phyloP scores from a whole-genome alignment of 1,284 basidiomycete species.

The Coniophora puteana region DNA sequence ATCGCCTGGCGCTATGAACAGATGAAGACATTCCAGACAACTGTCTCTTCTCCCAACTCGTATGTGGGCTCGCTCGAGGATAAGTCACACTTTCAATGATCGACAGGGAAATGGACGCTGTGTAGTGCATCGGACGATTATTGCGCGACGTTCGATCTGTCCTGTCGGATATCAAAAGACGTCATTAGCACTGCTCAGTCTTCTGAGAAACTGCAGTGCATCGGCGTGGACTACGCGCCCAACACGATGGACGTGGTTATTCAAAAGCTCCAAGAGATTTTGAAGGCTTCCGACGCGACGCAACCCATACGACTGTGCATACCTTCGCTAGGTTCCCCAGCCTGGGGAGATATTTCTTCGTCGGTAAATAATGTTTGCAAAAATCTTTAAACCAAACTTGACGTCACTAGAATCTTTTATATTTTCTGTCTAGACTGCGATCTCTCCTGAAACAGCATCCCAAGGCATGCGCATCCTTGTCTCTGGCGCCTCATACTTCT shows the following conservation, averaged over 20 bases:
- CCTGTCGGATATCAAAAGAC: slow-evolving; percentile 48
- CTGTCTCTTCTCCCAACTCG: slow-evolving; percentile 49
- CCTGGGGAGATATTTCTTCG: slow-evolving; percentile 63
- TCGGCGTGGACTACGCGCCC: slow-evolving; percentile 20
- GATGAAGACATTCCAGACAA: slow-evolving; percentile 90
- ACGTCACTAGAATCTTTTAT: slow-evolving; percentile 57
- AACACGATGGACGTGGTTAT: slow-evolving; percentile 7
- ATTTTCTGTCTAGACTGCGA: slow-evolving; percentile 68
- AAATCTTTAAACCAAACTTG: too few species aligned
- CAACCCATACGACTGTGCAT: slow-evolving; percentile 62
- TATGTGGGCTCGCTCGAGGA: slow-evolving; percentile 35
- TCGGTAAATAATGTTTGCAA: slow-evolving; percentile 48
- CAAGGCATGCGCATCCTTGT: slow-evolving; percentile 62
- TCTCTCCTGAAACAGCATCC: slow-evolving; percentile 55
- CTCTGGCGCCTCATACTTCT: slow-evolving; percentile 60
- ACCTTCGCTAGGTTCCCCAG: slow-evolving; percentile 63
- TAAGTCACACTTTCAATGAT: slow-evolving; percentile 11
- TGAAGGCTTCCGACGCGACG: slow-evolving; percentile 15
- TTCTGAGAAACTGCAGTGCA: slow-evolving; percentile 33
- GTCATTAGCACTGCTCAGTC: slow-evolving; percentile 41
- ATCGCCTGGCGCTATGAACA: slow-evolving; percentile 96
- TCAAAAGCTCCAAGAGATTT: slow-evolving; percentile 18
- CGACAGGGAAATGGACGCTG: too few species aligned
- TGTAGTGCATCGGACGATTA: slow-evolving; percentile 55
- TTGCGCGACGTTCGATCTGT: slow-evolving; percentile 73